Evolutionary conservation across 2,329 filamentous ascomycete species (phyloP).

Genomic region (Fusarium hainanense): DNA sequence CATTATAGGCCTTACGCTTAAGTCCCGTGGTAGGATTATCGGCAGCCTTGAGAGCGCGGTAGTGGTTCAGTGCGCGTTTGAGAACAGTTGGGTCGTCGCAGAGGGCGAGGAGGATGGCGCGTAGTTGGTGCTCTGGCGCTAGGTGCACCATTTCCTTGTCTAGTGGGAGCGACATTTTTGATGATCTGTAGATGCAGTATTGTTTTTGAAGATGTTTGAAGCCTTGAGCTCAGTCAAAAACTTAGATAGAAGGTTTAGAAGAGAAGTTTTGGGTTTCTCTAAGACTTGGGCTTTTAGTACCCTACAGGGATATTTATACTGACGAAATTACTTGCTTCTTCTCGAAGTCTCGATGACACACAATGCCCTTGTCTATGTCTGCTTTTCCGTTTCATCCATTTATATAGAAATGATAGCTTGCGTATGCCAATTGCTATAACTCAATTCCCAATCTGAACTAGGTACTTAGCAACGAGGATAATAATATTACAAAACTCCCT

Average conservation of each 20-base stretch:
- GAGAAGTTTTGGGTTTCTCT: not conserved
- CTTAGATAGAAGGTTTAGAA: no score
- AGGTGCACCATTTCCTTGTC: constrained; percentile 5
- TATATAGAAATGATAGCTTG: no score
- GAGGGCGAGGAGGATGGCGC: constrained; percentile 33
- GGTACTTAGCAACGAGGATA: no score
- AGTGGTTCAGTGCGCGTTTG: constrained; percentile 13
- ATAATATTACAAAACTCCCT: not conserved
- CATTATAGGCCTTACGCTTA: constrained; percentile 36
- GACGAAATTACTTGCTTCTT: not conserved
- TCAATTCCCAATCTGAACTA: not conserved
- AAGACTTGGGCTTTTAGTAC: not conserved
- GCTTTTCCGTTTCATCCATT: no score
- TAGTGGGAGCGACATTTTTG: constrained; percentile 4
- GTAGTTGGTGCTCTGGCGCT: constrained; percentile 33
- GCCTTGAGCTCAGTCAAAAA: no score
- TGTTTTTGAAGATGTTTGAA: no score
- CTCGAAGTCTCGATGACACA: not conserved
- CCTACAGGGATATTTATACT: not conserved
- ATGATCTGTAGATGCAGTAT: not conserved
- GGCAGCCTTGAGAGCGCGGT: constrained; percentile 2
- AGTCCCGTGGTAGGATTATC: not conserved
- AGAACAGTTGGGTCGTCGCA: constrained; percentile 17
- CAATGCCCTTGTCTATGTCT: not conserved
- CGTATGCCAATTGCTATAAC: not conserved